phyloP scores from a whole-genome alignment of 2,329 filamentous ascomycete species.

The Diaporthe aspalathi region DNA sequence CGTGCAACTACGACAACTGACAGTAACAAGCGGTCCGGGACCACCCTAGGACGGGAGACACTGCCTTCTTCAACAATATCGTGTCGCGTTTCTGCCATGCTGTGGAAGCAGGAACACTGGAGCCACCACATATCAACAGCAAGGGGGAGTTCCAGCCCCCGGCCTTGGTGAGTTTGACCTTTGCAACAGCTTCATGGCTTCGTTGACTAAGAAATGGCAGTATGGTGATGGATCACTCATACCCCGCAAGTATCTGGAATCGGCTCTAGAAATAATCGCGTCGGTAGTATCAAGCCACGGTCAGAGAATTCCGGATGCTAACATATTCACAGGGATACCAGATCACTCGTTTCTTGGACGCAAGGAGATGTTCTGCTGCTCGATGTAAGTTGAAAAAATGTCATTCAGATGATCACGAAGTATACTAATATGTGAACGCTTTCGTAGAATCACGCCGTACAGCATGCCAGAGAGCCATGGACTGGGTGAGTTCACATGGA shows the following conservation, averaged over 20 bases:
- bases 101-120: conserved; percentile 2
- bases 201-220: not conserved
- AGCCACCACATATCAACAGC: not conserved
- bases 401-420: not conserved
- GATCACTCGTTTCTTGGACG: not conserved
- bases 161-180: not conserved
- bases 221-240: conserved; percentile 6
- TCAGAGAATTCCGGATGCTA: accelerated
- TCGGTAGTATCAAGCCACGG: not conserved
- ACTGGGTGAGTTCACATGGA: not conserved
- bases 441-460: not conserved
- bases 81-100: conserved; percentile 10
- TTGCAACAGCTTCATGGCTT: not conserved
- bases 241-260: not conserved
- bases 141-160: conserved; percentile 8
- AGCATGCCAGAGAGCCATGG: not conserved
- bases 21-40: not conserved
- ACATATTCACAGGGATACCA: not conserved
- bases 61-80: conserved; percentile 17
- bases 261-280: conserved; percentile 1
- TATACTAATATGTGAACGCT: not conserved
- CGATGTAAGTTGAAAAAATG: not conserved
- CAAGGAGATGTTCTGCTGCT: not conserved
- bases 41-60: not conserved
- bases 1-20: not conserved